A percentile compares a stretch with the other conserved stretches of the same genome.
These are phyloP conservation scores for Trypanosomatidae sp. DNA, from an alignment of 208 protist genomes.

Conservation along the genomic window DNA sequence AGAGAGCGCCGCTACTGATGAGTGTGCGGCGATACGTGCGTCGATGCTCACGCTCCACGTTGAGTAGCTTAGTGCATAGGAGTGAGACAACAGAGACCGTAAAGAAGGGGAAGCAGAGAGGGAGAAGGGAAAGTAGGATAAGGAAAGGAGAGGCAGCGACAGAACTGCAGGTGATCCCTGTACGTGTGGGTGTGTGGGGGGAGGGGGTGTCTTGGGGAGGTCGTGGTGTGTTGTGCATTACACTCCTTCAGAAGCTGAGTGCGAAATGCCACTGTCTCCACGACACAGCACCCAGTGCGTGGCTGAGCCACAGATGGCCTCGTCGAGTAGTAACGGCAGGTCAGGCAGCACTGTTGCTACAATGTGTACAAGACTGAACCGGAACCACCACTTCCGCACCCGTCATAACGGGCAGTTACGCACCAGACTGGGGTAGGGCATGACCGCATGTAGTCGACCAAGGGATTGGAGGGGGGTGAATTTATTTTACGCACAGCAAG, in stretches of 20 bases:
- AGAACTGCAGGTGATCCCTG: neutral
- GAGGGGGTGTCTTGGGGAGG: neutral
- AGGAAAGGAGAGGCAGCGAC: neutral
- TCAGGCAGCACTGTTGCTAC: neutral
- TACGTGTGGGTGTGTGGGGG: neutral
- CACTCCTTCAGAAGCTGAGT: too few species aligned
- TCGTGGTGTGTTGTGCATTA: neutral
- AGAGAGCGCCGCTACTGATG: neutral
- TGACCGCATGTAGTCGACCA: neutral
- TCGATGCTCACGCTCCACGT: neutral
- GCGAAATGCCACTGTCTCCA: too few species aligned
- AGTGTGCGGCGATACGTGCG: neutral
- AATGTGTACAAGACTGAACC: neutral
- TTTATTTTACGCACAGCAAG: constrained; percentile 1
- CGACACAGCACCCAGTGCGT: neutral
- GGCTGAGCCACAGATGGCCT: neutral
- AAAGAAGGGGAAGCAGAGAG: neutral
- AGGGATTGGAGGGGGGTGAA: neutral
- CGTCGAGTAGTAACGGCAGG: neutral
- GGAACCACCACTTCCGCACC: neutral
- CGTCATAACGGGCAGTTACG: neutral
- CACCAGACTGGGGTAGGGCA: neutral
- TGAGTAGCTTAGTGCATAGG: neutral
- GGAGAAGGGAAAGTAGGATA: neutral
- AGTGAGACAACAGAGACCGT: neutral